Evolutionary conservation across 805 yeast species (phyloP), one percentile per base, ranked within the genome.

Genomic region (Blastobotrys americana): DNA sequence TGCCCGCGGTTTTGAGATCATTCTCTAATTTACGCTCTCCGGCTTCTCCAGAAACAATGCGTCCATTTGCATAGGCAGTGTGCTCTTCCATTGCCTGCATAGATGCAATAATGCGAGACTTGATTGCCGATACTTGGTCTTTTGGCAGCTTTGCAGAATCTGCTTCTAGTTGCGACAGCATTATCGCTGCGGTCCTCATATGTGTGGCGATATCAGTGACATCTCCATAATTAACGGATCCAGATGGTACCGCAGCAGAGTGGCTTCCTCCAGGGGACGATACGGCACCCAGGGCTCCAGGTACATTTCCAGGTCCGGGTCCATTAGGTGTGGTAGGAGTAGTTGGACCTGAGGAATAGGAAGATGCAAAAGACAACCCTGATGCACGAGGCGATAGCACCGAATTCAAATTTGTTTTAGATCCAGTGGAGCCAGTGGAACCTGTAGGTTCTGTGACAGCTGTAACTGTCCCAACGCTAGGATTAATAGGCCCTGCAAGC

Each of bases 161-260:
- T 35, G 72, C 71, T 48, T 93, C 97, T 23, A 93, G 66, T 61
- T 93, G 98, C 6, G 88, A 79, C 21, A 93, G 68, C 95, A 93
- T 93, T 3, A 93, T 84, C 1, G 97, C 85, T 0, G 98, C 97
- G 21, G 95, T 89, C 54, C 97, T 75, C 90, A 93, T 86, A 62
- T 93, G 97, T 5, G 86, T 82, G 0, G 96, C 94, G 28, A 87
- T 63, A 49, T 77, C 80, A 39, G 77, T 71, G 4, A 74, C 69
- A 34, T 61, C 65, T 3, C 45, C 47, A 19, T 52, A 52, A 28
- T 25, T 25, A 8, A 25, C 31, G n/a, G n/a, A n/a, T 13, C 42
- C 34, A n/a, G 52, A 37, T 5, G 48, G 45, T 22, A 22, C 28
- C 17, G 34, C 22, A 4, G 45, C 34, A 33, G 35, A 33, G 31